Evolutionary conservation across 306 rosid genomes (phyloP).

Genomic region (Vicia faba): DNA sequence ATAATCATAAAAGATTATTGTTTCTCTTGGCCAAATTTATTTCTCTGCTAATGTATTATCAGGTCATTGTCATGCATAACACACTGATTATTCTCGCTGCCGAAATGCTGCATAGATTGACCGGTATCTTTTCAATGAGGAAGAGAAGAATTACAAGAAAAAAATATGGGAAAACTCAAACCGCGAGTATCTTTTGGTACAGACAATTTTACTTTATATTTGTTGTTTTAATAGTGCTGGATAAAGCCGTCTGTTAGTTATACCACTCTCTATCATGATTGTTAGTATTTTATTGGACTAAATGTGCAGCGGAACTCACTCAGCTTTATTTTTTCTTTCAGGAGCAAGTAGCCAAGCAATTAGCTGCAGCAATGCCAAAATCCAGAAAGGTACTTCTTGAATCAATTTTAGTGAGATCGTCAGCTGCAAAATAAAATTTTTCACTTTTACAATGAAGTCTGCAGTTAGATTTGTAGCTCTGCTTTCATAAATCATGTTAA

Average conservation of each 20-base stretch:
- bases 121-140: constrained; percentile 60
- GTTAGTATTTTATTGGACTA: constrained; percentile 13
- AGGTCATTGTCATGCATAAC: constrained; percentile 7
- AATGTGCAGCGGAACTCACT: constrained; percentile 29
- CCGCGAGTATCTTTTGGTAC: constrained; percentile 64
- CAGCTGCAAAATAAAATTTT: not conserved
- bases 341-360: constrained; percentile 77
- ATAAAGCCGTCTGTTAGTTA: not conserved
- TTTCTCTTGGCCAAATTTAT: not conserved
- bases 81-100: constrained; percentile 14
- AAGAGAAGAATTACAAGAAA: constrained; percentile 55
- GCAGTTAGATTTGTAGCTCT: not conserved
- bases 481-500: not conserved
- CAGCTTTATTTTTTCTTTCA: constrained; percentile 26
- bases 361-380: constrained; percentile 55
- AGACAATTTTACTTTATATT: constrained; percentile 6
- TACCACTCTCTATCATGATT: not conserved
- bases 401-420: not conserved
- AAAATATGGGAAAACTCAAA: constrained; percentile 66
- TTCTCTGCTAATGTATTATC: not conserved
- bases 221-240: not conserved
- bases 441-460: not conserved
- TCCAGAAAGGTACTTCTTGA: constrained; percentile 50
- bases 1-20: not conserved
- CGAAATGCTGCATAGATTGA: constrained; percentile 45